phyloP scores from a whole-genome alignment of 208 protist species.

The Leishmania gerbilli region DNA sequence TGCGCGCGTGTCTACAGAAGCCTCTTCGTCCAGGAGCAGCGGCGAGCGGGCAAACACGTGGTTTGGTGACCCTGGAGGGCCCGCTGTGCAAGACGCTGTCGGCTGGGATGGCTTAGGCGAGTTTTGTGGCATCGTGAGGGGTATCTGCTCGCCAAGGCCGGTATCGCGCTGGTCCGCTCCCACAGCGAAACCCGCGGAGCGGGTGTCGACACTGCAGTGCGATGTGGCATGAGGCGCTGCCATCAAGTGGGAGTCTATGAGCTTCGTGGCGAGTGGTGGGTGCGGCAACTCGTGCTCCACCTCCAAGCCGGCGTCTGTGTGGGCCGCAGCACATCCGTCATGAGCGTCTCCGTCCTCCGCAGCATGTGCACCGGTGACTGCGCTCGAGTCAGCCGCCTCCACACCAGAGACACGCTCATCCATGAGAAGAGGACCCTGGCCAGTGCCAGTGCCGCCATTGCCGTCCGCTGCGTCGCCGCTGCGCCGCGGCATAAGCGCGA shows the following conservation, averaged over 20 bases:
- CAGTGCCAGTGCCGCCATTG: background rate
- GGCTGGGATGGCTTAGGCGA: background rate
- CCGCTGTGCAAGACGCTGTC: background rate
- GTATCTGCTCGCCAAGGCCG: background rate
- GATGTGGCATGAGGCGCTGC: background rate
- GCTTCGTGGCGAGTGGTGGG: background rate
- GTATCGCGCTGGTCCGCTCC: background rate
- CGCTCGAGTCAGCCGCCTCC: background rate
- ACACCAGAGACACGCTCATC: background rate
- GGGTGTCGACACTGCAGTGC: background rate
- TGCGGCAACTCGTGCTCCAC: background rate
- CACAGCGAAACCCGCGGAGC: background rate
- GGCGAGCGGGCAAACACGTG: background rate
- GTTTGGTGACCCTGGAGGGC: background rate
- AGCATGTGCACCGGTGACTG: background rate
- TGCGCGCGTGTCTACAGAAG: background rate
- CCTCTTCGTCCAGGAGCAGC: background rate
- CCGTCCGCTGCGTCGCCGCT: background rate
- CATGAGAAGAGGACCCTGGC: background rate
- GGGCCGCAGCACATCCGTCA: background rate
- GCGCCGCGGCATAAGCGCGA: background rate
- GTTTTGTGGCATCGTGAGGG: background rate
- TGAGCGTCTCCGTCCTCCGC: background rate
- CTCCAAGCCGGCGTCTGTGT: background rate
- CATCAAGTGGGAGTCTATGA: background rate